Evolutionary conservation across 78 protist genomes (phyloP).

Genomic region (Dictyostelium capitatum): DNA sequence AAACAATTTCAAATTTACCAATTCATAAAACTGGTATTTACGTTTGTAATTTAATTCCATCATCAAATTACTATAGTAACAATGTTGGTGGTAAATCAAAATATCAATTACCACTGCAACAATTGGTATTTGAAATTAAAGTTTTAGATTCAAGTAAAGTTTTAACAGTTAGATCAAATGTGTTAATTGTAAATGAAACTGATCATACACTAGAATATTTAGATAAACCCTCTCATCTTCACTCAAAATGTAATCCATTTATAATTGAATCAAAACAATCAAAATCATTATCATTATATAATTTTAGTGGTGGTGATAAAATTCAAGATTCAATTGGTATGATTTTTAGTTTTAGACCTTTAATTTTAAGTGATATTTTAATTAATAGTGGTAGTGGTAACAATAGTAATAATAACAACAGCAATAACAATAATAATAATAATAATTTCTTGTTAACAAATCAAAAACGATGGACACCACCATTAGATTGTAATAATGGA

Average conservation of each 20-base stretch:
- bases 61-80: not conserved
- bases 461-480: constrained; percentile 20
- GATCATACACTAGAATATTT: constrained; percentile 17
- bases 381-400: not conserved
- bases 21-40: constrained; percentile 36
- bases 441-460: not conserved
- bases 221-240: not conserved
- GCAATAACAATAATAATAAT: not conserved
- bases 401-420: not conserved
- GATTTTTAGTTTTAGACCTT: constrained; percentile 43
- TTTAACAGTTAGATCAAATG: constrained; percentile 36
- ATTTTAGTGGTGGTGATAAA: not conserved
- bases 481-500: not conserved
- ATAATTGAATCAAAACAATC: constrained; percentile 34
- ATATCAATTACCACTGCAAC: not conserved
- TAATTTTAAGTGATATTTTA: not conserved
- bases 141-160: constrained; percentile 1
- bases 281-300: constrained; percentile 17
- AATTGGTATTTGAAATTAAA: constrained; percentile 32
- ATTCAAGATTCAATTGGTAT: not conserved
- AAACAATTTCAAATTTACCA: constrained; percentile 41
- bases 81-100: not conserved
- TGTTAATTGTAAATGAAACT: constrained; percentile 43
- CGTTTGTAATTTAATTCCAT: constrained; percentile 1
- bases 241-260: not conserved